Evolutionary conservation across 768 basidiomycete genomes (phyloP), one percentile per base, ranked within the genome.

Genomic region (Amanita muscaria): DNA sequence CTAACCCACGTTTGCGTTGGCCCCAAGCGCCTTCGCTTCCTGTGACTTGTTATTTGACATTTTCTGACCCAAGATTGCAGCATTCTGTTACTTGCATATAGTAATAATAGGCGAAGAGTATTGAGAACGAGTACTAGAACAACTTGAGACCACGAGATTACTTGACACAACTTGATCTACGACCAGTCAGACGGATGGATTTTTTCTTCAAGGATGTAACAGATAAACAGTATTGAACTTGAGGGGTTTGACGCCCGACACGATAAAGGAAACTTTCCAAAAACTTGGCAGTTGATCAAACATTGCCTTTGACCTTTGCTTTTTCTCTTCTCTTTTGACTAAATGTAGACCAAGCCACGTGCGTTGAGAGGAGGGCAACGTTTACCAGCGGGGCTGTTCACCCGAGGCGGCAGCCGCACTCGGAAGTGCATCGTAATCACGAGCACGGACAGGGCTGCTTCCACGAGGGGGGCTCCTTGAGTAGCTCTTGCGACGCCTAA

Each of bases 401-500:
- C 64, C 65, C 49, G 64, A 58, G 27, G 70, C 66, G 11, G 66
- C 66, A 38, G 60, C 64, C 59, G 64, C 65, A 59, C 55, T 50
- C 46, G 53, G 42, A 12, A 62, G 51, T 3, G 55, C 54, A 23
- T 66, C 65, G 33, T 65, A 69, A 48, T 74, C 58, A 51, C 73
- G 56, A 51, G 60, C 56, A 36, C 65, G 59, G 34, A 65, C 53
- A 16, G 72, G 73, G 60, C 73, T 74, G 59, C 80, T 77, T 42
- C 83, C 85, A 53, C 84, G 70, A 42, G 83, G 85, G 18, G 87
- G 88, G 65, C 83, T 87, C 58, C 83, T 74, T 43, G 83, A 85
- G 52, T 85, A 83, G 64, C 83, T 87, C 60, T 76, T 72, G 44
- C 87, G 81, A 59, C 73, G 74, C 54, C 82, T 73, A 52, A 84